Evolutionary conservation across 768 basidiomycete species (phyloP), one percentile per base, ranked within the genome.

Genomic region (Leccinum rimulosum): DNA sequence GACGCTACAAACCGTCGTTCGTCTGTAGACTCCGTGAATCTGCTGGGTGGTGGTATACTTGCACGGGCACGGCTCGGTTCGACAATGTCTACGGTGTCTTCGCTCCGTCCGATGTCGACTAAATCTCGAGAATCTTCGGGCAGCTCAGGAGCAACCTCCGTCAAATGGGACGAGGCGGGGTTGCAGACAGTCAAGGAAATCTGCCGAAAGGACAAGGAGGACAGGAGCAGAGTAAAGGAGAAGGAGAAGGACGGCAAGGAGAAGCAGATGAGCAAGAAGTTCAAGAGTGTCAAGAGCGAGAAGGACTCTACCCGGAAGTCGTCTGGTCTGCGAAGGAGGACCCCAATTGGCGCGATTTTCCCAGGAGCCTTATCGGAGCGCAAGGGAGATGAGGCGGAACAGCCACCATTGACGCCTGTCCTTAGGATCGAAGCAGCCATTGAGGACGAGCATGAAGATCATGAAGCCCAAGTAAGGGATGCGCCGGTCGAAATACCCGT

Each of bases 331-430:
- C 75, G 83, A 62, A 78, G 75, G 64, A 74, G 87, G 59, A 82
- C 80, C 8, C 76, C 84, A 0, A 66, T 91, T 31, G 73, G 75
- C 10, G 82, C 84, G 33, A 76, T 92, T 45, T 91, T 91, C 74
- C 82, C 85, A 0, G 80, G 80, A 22, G 60, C 63, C 5, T 50
- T 54, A 2, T 62, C 68, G 15, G 68, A 64, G 25, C 62, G 45
- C 11, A 58, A 70, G 11, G 59, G 63, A 51, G 61, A 60, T 19
- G 64, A 52, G 25, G 25, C 11, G 22, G 49, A 50, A 53, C 51
- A 45, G 27, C 52, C 51, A 15, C 59, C 27, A 3, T 36, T 25
- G 3, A 40, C 35, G 4, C 73, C 76, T 0, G 61, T 76, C 40
- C 45, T 84, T 15, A 79, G 72, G 0, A 73, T 84, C 1, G 81